phyloP scores from a whole-genome alignment of 2,329 filamentous ascomycete genomes.

The Cryphonectria carpinicola region DNA sequence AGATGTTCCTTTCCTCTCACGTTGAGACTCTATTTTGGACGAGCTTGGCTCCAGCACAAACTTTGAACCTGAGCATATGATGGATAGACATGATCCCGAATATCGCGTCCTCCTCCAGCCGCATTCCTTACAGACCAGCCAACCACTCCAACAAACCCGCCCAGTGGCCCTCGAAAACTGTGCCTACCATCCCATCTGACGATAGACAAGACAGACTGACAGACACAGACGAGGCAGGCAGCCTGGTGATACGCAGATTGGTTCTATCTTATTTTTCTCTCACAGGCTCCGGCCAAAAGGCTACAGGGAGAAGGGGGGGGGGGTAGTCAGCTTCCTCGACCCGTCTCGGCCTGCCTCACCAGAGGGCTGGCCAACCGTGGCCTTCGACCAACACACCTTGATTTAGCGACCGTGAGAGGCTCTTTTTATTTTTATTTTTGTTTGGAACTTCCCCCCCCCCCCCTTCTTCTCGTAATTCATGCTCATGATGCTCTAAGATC shows the following conservation, averaged over 20 bases:
- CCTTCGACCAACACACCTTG: conserved; percentile 12
- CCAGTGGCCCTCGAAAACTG: not conserved
- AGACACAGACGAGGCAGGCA: not conserved
- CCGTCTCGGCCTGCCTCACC: conserved; percentile 14
- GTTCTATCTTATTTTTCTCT: not conserved
- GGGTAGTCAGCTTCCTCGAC: conserved; percentile 10
- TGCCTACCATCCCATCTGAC: not conserved
- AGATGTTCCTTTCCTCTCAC: not conserved
- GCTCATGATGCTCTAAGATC: not conserved
- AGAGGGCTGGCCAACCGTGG: not conserved
- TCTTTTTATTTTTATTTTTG: not conserved
- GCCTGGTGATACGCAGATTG: not conserved
- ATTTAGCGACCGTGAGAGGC: conserved; percentile 15
- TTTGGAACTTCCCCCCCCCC: too few relatives aligned
- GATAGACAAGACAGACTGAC: not conserved
- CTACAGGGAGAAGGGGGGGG: not conserved
- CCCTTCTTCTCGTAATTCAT: not conserved
- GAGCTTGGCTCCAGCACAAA: not conserved
- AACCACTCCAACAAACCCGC: too few relatives aligned
- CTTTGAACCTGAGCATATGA: not conserved
- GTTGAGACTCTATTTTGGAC: conserved; percentile 12
- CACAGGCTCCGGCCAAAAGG: not conserved
- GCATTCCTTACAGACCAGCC: not conserved
- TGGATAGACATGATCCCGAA: not conserved
- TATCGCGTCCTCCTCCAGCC: not conserved